phyloP scores from a whole-genome alignment of 2,329 filamentous ascomycete species.

The Pyrenophora teres region DNA sequence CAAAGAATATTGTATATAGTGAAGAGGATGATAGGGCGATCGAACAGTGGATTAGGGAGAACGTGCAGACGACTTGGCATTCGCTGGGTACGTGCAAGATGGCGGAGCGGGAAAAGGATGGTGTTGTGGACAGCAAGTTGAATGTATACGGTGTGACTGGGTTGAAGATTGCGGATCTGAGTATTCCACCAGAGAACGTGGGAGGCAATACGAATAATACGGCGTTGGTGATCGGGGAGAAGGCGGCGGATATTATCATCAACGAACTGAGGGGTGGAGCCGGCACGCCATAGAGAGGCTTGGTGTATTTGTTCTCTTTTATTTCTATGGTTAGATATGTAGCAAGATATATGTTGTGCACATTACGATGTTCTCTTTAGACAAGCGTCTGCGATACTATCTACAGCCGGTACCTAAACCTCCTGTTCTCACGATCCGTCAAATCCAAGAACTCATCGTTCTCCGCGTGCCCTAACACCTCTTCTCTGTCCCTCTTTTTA shows the following conservation, averaged over 20 bases:
- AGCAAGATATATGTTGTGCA: too few relatives aligned
- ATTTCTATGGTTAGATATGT: too few relatives aligned
- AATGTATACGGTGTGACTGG: conserved; percentile 36
- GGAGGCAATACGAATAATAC: conserved; percentile 56
- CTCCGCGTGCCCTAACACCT: conserved; percentile 8
- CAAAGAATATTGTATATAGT: conserved; percentile 27
- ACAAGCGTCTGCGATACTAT: too few relatives aligned
- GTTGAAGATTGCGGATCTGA: conserved; percentile 52
- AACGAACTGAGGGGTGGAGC: conserved; percentile 12
- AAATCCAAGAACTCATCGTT: conserved; percentile 46
- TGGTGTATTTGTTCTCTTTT: too few relatives aligned
- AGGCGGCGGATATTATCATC: conserved; percentile 38
- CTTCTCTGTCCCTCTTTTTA: conserved; percentile 27
- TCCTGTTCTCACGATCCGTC: conserved; percentile 43
- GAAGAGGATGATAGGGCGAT: conserved; percentile 44
- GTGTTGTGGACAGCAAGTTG: conserved; percentile 34
- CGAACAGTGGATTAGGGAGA: conserved; percentile 49
- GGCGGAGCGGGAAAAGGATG: conserved; percentile 37
- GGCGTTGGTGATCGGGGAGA: conserved; percentile 47
- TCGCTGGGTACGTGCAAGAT: conserved; percentile 42
- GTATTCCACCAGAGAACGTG: conserved; percentile 50
- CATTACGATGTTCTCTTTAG: too few relatives aligned
- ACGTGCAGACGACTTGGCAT: conserved; percentile 42
- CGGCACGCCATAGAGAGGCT: background rate
- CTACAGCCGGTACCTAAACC: conserved; percentile 28